Conservation (phyloP, 108 stramenopile species). For the Conticribra weissflogii region DNA sequence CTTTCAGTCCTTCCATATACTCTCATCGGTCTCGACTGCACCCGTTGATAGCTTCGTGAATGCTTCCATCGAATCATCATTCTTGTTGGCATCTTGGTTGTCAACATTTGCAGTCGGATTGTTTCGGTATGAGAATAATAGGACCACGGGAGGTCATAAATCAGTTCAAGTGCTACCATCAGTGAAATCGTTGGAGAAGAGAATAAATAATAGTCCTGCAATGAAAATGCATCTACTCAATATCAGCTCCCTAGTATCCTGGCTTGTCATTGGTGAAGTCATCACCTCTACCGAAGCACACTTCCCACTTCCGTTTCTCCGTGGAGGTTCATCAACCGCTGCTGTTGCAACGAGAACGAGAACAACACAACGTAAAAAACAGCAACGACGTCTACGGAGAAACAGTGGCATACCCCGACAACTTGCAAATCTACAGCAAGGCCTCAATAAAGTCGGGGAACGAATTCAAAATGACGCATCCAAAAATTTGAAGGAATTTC, state of each 20-base stretch:
- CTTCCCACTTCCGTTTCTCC: slow-evolving; percentile 28
- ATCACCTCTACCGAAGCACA: not conserved
- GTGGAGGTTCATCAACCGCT: slow-evolving; percentile 34
- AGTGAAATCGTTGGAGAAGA: too few species aligned
- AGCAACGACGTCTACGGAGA: slow-evolving; percentile 1
- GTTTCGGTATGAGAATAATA: too few species aligned
- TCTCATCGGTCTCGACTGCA: too few species aligned
- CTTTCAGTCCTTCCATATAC: too few species aligned
- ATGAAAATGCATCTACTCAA: not conserved
- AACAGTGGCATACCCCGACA: slow-evolving; percentile 1
- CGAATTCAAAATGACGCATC: slow-evolving; percentile 23
- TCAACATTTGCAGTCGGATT: too few species aligned
- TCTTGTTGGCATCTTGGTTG: too few species aligned
- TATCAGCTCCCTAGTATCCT: not conserved
- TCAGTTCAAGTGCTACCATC: too few species aligned
- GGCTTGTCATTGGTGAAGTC: slow-evolving; percentile 6
- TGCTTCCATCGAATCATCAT: too few species aligned
- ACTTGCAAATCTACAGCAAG: slow-evolving; percentile 10
- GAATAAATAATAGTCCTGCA: too few species aligned
- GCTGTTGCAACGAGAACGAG: slow-evolving; percentile 15
- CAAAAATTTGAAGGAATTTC: not conserved
- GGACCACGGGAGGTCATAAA: too few species aligned
- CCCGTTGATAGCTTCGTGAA: too few species aligned
- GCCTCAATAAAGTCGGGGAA: slow-evolving; percentile 21
- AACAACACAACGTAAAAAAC: slow-evolving; percentile 4